Evolutionary conservation across 129 eudicot species (phyloP), one percentile per base, ranked within the genome.

Genomic region (Heracleum sosnowskyi): DNA sequence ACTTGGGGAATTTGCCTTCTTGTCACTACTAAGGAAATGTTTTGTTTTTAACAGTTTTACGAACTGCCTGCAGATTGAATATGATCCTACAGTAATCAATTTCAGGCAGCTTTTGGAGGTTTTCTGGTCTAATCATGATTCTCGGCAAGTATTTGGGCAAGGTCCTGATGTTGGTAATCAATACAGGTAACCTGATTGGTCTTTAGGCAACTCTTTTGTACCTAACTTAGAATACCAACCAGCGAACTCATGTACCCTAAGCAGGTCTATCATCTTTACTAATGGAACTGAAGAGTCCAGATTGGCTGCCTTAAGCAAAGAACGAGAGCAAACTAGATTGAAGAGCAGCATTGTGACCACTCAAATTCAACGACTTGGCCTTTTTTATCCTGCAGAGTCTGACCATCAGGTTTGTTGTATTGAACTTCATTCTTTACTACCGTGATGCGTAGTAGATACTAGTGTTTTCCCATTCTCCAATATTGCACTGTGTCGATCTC

Each of bases 151-250:
- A 33, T 96, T 96, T 82, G 97, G 99, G 42, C 99, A 96, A 86
- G 99, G 99, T 78, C 99, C 97, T 80, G 97, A 96, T 85, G 99
- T 96, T 29, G 99, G 99, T 73, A 90, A 86, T 75, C 99, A 96
- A 76, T 96, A 92, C 88, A 90, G 97, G 97, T 92, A 78, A 74
- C 39, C 35, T 81, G 55, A 69, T 64, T 49, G 31, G 20, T 62
- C 51, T 36, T 76, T 76, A 63, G 18, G 55, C 24, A 47, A 69
- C 69, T 9, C 11, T 62, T 73, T 35, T 31, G 39, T 51, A 78
- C 2, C 80, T 36, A 60, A 69, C 22, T 49, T 34, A 34, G 5
- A 64, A 28, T 69, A 34, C 44, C 57, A 57, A 37, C 24, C 9
- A 31, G 26, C 55, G 71, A 71, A 49, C 34, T 11, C 53, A 75